Percentiles rank a stretch among this genome's conserved stretches.
Evolutionary conservation across 768 basidiomycete species (phyloP).

Genomic region (Lactarius evosmus): DNA sequence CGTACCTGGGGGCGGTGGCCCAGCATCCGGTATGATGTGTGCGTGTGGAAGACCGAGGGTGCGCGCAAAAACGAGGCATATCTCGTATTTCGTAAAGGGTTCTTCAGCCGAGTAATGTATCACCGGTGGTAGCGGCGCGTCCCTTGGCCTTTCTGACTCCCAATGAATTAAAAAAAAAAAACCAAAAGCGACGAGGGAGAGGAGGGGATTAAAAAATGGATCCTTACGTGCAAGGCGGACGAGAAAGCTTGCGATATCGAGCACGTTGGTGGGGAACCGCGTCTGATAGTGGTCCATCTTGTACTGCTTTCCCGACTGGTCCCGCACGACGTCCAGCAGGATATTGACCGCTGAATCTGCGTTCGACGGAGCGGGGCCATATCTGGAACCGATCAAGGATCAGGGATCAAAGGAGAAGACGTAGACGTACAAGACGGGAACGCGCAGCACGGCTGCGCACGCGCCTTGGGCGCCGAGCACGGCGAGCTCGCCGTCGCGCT

Average conservation of each 20-base stretch:
- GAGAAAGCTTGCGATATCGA: conserved; percentile 84
- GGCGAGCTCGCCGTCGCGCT: conserved; percentile 83
- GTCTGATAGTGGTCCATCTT: conserved; percentile 96
- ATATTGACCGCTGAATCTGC: conserved; percentile 88
- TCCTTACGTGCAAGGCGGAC: conserved; percentile 65
- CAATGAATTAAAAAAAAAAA: not conserved
- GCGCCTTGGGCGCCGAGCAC: conserved; percentile 58
- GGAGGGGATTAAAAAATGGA: no score
- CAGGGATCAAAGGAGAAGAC: no score
- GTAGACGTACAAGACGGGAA: conserved; percentile 82
- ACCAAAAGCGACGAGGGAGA: conserved; percentile 6
- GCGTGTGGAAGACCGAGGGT: conserved; percentile 65
- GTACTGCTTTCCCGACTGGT: conserved; percentile 83
- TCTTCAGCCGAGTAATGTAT: conserved; percentile 84
- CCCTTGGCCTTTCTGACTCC: conserved; percentile 36
- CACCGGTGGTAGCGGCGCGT: conserved; percentile 56
- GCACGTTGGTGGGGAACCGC: conserved; percentile 87
- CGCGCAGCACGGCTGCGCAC: conserved; percentile 68
- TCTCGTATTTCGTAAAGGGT: conserved; percentile 90
- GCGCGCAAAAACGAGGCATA: conserved; percentile 74
- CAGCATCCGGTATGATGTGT: conserved; percentile 73
- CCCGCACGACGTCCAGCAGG: conserved; percentile 79
- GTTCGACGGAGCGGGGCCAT: conserved; percentile 82
- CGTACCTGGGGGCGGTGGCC: conserved; percentile 44
- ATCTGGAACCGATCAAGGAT: conserved; percentile 45